Evolutionary conservation across 345 rosid genomes (phyloP).

Genomic region (Cardamine resedifolia): DNA sequence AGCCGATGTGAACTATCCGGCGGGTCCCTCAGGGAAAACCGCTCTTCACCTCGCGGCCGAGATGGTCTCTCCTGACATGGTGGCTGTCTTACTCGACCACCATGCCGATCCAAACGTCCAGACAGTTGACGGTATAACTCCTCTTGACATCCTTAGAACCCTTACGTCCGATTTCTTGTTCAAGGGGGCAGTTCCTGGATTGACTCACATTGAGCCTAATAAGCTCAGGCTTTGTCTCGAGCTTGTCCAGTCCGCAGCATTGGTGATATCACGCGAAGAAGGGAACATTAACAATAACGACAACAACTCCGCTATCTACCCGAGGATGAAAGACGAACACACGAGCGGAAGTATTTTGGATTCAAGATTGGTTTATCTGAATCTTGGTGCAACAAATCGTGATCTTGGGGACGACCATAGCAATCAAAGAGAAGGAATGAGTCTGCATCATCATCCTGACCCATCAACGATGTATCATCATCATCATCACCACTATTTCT

Average conservation of each 20-base stretch:
- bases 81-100: constrained; percentile 89
- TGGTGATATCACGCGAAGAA: constrained; percentile 95
- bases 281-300: constrained; percentile 52
- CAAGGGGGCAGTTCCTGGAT: constrained; percentile 95
- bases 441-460: constrained; percentile 48
- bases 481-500: constrained; percentile 67
- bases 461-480: constrained; percentile 46
- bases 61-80: constrained; percentile 99
- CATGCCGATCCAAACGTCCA: constrained; percentile 95
- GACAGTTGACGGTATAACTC: constrained; percentile 88
- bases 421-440: constrained; percentile 53
- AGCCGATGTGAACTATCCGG: constrained; percentile 90
- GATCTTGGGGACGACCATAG: constrained; percentile 50
- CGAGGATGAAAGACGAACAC: constrained; percentile 69
- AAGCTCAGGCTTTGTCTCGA: constrained; percentile 96
- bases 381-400: constrained; percentile 71
- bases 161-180: constrained; percentile 97
- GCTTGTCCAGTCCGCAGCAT: constrained; percentile 95
- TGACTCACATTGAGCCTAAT: constrained; percentile 90
- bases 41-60: constrained; percentile 96
- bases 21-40: constrained; percentile 81
- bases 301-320: constrained; percentile 54
- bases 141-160: constrained; percentile 86
- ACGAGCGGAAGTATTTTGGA: constrained; percentile 55
- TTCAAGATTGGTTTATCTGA: constrained; percentile 86